Evolutionary conservation across 2,329 filamentous ascomycete species (phyloP).

Genomic region (Arthroderma sp.): DNA sequence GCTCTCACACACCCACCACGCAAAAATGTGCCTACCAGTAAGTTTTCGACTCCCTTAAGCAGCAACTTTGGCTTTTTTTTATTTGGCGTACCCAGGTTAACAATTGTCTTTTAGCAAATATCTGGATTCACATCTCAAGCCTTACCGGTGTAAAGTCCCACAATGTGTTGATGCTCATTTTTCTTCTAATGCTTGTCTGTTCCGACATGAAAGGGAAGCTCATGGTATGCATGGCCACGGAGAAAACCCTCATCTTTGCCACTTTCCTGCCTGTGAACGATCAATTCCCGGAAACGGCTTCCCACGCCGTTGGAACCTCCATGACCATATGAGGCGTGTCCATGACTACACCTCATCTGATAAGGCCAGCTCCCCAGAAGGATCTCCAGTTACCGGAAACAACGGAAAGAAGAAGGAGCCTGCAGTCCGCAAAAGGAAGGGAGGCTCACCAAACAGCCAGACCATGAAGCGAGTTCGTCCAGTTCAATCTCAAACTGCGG

Average conservation of each 20-base stretch:
- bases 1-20: constrained; percentile 85
- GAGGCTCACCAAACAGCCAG: constrained; percentile 25
- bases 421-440: constrained; percentile 30
- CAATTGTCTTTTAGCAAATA: constrained; percentile 60
- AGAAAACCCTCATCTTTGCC: constrained; percentile 82
- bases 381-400: constrained; percentile 21
- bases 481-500: constrained; percentile 27
- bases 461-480: constrained; percentile 35
- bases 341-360: constrained; percentile 49
- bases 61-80: neutral
- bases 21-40: constrained; percentile 99
- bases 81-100: constrained; percentile 13
- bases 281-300: constrained; percentile 75
- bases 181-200: constrained; percentile 86
- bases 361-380: constrained; percentile 33
- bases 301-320: constrained; percentile 86
- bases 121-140: constrained; percentile 90
- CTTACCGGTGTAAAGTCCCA: constrained; percentile 82
- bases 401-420: constrained; percentile 28
- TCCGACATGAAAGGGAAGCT: constrained; percentile 89
- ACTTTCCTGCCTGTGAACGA: constrained; percentile 76
- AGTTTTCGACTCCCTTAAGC: constrained; percentile 29
- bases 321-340: constrained; percentile 94
- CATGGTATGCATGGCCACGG: constrained; percentile 93
- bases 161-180: constrained; percentile 78